These are phyloP conservation scores for Fennellomyces sp. DNA, from an alignment of 371 early-diverging fungal genomes.

Conservation along the genomic window DNA sequence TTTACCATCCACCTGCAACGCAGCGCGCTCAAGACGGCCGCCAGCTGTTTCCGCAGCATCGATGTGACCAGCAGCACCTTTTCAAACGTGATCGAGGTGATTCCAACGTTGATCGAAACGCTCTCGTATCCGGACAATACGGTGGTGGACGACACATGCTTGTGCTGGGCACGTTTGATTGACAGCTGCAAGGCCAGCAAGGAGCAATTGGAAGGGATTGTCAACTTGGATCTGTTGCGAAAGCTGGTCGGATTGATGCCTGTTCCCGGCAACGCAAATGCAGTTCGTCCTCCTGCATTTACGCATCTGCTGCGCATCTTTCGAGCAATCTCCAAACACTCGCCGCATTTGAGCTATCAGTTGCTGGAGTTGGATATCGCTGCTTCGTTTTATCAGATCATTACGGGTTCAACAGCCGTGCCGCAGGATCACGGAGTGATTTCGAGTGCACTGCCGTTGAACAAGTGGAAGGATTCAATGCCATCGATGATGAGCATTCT, in stretches of 20 bases:
- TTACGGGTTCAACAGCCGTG: constrained; percentile 51
- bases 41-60: constrained; percentile 73
- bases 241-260: constrained; percentile 47
- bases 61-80: constrained; percentile 35
- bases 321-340: constrained; percentile 57
- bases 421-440: not conserved
- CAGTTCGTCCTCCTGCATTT: constrained; percentile 48
- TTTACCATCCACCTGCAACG: constrained; percentile 84
- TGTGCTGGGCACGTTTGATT: constrained; percentile 66
- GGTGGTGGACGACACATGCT: constrained; percentile 71
- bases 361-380: constrained; percentile 58
- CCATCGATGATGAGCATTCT: constrained; percentile 31
- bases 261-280: constrained; percentile 32
- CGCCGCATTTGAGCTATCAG: constrained; percentile 56
- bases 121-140: constrained; percentile 70
- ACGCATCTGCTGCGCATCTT: constrained; percentile 63
- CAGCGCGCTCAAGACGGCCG: constrained; percentile 74
- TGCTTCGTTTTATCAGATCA: constrained; percentile 52
- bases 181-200: constrained; percentile 54
- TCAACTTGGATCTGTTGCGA: constrained; percentile 41
- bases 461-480: constrained; percentile 36
- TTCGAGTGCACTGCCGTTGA: constrained; percentile 17
- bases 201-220: constrained; percentile 53
- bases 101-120: constrained; percentile 70
- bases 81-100: constrained; percentile 59